Base-by-base conservation (phyloP, 371 early-diverging fungal species). In the Lichtheimia ramosa region DNA sequence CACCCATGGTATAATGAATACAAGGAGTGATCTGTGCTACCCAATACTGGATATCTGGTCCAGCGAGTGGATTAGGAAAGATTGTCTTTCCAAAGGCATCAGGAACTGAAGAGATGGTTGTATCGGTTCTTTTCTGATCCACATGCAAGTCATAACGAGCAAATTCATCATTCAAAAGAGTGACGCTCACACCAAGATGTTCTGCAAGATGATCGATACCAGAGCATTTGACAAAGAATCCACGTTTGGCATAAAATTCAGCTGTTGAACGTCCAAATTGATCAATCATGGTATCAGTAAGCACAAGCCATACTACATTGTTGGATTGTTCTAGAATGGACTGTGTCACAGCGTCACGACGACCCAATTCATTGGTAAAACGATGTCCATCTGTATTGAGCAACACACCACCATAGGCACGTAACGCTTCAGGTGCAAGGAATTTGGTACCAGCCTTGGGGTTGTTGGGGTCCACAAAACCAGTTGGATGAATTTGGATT, bases 1-100 rank as follows among this genome's bases (percentile, higher is more conserved):
- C 93, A 51, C 93, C 93, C 94, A 93, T 93, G 7, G 93, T 89
- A 48, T 91, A 93, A 76, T 93, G 94, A n/a, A 90, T 74, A 58
- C 86, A 85, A 40, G 93, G 93, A 43, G 89, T 89, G 41, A 93
- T 81, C 7, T 84, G 68, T 21, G 82, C 86, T 18, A 91, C 86
- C 82, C 86, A 89, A 63, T 86, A 92, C 46, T 64, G 62, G 8
- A 82, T 78, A 6, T 80, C 53, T 18, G 74, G 79, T 21, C 21
- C 18, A 16, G 21, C n/a, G 10, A 46, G 46, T 21, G n/a, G n/a
- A 64, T 77, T 71, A 16, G 88, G 85, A 72, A 92, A 92, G 58
- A 79, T 73, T 21, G 73, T 80, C 63, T 92, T 92, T 21, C 90
- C 89, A 64, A 84, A 88, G 6, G 71, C 69, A 64, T 85, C 84